Evolutionary conservation across 2,329 filamentous ascomycete genomes (phyloP).

Genomic region (Fusarium sp.): DNA sequence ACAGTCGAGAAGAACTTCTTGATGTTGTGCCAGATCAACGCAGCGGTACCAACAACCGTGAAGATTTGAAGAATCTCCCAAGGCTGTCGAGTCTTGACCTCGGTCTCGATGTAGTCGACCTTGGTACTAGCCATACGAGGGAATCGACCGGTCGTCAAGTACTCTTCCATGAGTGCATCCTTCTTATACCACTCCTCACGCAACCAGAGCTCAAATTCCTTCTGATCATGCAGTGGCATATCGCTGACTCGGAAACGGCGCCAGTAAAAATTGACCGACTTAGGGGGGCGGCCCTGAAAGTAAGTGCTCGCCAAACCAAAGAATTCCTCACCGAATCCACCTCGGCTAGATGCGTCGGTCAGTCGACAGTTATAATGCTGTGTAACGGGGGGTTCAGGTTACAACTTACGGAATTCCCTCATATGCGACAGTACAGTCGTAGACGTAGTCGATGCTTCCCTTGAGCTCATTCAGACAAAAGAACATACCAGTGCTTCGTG

Average conservation of each 20-base stretch:
- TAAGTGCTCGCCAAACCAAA: slow-evolving; percentile 91
- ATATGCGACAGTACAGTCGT: slow-evolving; percentile 95
- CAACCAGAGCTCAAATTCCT: slow-evolving; percentile 87
- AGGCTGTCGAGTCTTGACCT: slow-evolving; percentile 65
- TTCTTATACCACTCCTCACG: slow-evolving; percentile 92
- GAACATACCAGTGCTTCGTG: slow-evolving; percentile 82
- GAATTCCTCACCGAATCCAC: slow-evolving; percentile 88
- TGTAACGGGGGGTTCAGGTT: background rate
- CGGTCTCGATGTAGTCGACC: slow-evolving; percentile 67
- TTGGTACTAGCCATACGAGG: slow-evolving; percentile 72
- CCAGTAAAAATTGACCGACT: slow-evolving; percentile 98
- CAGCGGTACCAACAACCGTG: slow-evolving; percentile 60
- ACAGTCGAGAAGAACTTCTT: slow-evolving; percentile 46
- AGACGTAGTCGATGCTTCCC: slow-evolving; percentile 82
- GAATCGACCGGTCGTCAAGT: slow-evolving; percentile 81
- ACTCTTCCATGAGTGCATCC: slow-evolving; percentile 88
- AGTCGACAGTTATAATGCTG: slow-evolving; percentile 22
- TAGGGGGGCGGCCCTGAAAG: slow-evolving; percentile 88
- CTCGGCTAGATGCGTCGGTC: slow-evolving; percentile 65
- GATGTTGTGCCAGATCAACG: slow-evolving; percentile 57
- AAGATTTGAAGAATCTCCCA: slow-evolving; percentile 70
- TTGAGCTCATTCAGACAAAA: slow-evolving; percentile 84
- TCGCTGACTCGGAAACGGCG: slow-evolving; percentile 83
- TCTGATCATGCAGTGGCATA: slow-evolving; percentile 81
- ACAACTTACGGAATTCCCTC: slow-evolving; percentile 87